These are phyloP conservation scores for Tritrichomonas foetus DNA, from an alignment of 208 protist genomes.

Conservation along the genomic window DNA sequence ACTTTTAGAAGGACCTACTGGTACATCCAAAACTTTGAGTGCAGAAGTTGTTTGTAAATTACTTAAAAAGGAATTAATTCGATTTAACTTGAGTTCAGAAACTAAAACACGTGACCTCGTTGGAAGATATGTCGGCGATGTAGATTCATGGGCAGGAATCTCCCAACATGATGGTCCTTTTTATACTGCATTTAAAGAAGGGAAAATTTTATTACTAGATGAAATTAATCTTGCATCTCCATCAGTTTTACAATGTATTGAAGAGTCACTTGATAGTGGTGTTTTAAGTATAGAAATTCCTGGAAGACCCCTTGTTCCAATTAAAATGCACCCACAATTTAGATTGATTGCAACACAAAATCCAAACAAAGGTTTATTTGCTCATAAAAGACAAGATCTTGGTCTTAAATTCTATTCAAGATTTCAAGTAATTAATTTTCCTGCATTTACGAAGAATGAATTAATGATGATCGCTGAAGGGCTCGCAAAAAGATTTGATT, in stretches of 20 bases:
- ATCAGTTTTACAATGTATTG: conserved; percentile 31
- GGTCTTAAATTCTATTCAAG: neutral
- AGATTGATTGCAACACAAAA: conserved; percentile 6
- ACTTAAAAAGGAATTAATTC: conserved; percentile 32
- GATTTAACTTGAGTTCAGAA: conserved; percentile 3
- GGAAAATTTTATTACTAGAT: neutral
- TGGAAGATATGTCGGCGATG: neutral
- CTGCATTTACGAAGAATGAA: neutral
- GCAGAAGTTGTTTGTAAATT: conserved; percentile 6
- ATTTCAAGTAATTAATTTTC: conserved; percentile 9
- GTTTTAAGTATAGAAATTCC: neutral
- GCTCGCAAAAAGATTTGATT: neutral
- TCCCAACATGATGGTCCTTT: neutral
- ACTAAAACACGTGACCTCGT: neutral
- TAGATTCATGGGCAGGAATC: neutral
- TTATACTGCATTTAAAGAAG: neutral
- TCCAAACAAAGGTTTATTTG: neutral
- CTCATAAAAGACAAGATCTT: neutral
- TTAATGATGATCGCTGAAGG: neutral
- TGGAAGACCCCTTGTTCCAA: neutral
- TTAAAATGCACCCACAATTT: neutral
- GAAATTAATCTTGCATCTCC: conserved; percentile 39
- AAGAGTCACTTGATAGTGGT: conserved; percentile 25
- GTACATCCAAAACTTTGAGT: neutral
- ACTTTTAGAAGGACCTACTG: neutral